A percentile compares a stretch with the other conserved stretches of the same genome.
These are phyloP conservation scores for Xylaria acuta DNA, from an alignment of 495 filamentous ascomycete genomes.

Conservation along the genomic window DNA sequence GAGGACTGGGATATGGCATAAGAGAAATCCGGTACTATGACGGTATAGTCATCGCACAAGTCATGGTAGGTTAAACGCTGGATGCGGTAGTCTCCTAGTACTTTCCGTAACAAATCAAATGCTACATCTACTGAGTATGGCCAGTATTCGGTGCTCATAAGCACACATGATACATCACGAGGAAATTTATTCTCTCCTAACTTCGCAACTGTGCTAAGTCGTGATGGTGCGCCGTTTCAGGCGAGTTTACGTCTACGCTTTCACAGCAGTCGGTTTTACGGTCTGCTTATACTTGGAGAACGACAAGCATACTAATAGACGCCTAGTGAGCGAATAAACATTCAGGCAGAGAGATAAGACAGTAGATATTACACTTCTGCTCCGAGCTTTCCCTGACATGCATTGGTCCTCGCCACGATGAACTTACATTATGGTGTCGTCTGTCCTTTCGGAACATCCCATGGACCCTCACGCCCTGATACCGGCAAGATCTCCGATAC, in stretches of 20 bases:
- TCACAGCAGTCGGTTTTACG: neutral
- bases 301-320: neutral
- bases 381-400: no score
- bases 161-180: neutral
- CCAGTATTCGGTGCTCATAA: neutral
- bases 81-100: neutral
- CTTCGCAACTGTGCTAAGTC: neutral
- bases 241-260: neutral
- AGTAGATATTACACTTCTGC: no score
- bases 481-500: no score
- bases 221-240: neutral
- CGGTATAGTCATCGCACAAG: neutral
- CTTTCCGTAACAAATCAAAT: neutral
- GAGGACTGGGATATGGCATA: neutral
- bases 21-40: neutral
- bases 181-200: neutral
- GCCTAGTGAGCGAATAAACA: neutral
- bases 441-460: no score
- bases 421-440: no score
- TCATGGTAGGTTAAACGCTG: neutral
- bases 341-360: no score
- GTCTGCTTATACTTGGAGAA: neutral
- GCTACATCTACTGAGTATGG: neutral
- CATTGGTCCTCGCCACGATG: no score
- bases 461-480: no score